Conservation (phyloP, 2,329 filamentous ascomycete species). For the Fusarium avenaceum region DNA sequence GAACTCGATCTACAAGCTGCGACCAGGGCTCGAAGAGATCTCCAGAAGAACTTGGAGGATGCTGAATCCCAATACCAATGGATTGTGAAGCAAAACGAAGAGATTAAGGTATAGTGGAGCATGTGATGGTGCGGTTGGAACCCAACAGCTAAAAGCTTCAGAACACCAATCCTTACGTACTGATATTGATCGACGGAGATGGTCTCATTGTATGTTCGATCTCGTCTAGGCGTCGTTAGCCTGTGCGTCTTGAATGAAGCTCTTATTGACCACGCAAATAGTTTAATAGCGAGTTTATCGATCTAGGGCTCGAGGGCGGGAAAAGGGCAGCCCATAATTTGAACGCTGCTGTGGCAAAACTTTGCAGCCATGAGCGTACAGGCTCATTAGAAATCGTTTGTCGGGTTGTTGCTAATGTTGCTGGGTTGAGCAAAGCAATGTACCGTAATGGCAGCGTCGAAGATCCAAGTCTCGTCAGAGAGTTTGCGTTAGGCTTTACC, state of each 20-base stretch:
- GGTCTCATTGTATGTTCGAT: conserved; percentile 65
- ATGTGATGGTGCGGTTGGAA: conserved; percentile 20
- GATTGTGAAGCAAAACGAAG: conserved; percentile 57
- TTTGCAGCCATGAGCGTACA: conserved; percentile 58
- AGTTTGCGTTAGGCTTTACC: conserved; percentile 72
- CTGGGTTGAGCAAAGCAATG: conserved; percentile 65
- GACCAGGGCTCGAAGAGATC: conserved; percentile 62
- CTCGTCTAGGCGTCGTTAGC: background rate
- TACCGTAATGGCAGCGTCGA: conserved; percentile 62
- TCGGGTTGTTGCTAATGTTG: conserved; percentile 69
- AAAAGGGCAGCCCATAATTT: conserved; percentile 66
- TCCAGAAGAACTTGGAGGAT: conserved; percentile 63
- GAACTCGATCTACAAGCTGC: conserved; percentile 66
- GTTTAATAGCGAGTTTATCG: conserved; percentile 70
- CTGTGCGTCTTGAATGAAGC: background rate
- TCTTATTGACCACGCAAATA: conserved; percentile 48
- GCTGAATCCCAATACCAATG: conserved; percentile 55
- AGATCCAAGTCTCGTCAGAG: conserved; percentile 61
- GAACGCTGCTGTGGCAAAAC: conserved; percentile 61
- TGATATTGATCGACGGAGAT: conserved; percentile 74
- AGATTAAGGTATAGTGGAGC: conserved; percentile 60
- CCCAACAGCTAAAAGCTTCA: conserved; percentile 49
- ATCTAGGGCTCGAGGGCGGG: conserved; percentile 68
- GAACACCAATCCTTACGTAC: conserved; percentile 70
- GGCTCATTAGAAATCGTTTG: conserved; percentile 67